Evolutionary conservation across 331 rosid species (phyloP).

Genomic region (Pyracantha coccinea): DNA sequence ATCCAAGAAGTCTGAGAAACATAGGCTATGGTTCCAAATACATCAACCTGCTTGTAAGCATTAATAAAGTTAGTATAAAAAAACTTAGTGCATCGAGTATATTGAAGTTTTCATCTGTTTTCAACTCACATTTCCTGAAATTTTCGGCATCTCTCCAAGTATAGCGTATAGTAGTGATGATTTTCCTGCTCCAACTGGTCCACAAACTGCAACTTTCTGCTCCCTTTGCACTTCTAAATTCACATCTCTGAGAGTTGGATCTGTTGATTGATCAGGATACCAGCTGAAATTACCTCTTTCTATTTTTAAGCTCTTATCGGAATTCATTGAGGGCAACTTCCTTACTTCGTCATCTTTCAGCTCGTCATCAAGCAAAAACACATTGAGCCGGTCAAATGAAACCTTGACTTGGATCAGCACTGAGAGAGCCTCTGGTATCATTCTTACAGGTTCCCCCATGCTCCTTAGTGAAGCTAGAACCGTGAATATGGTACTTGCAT

Average conservation of each 20-base stretch:
- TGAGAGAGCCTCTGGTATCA: conserved; percentile 71
- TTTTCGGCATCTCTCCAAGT: conserved; percentile 58
- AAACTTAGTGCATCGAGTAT: not conserved
- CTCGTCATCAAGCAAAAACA: conserved; percentile 61
- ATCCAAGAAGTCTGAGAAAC: conserved; percentile 87
- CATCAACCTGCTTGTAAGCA: conserved; percentile 40
- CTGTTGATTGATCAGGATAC: conserved; percentile 34
- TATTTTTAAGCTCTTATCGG: conserved; percentile 26
- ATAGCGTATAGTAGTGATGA: conserved; percentile 63
- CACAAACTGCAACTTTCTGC: conserved; percentile 65
- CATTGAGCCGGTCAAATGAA: conserved; percentile 52
- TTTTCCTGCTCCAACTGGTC: conserved; percentile 80
- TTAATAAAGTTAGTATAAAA: not conserved
- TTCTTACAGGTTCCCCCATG: conserved; percentile 58
- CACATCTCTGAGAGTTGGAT: conserved; percentile 39
- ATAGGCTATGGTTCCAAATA: conserved; percentile 59
- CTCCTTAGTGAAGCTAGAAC: conserved; percentile 53
- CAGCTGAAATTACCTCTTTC: conserved; percentile 51
- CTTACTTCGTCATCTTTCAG: conserved; percentile 15
- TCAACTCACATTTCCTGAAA: conserved; percentile 56
- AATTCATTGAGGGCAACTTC: conserved; percentile 2
- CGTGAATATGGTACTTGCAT: conserved; percentile 69
- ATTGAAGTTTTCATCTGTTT: not conserved
- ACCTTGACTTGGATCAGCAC: conserved; percentile 60
- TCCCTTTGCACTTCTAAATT: conserved; percentile 36